Base-by-base conservation (phyloP, 805 yeast species). In the Candida khao-thaluensis region DNA sequence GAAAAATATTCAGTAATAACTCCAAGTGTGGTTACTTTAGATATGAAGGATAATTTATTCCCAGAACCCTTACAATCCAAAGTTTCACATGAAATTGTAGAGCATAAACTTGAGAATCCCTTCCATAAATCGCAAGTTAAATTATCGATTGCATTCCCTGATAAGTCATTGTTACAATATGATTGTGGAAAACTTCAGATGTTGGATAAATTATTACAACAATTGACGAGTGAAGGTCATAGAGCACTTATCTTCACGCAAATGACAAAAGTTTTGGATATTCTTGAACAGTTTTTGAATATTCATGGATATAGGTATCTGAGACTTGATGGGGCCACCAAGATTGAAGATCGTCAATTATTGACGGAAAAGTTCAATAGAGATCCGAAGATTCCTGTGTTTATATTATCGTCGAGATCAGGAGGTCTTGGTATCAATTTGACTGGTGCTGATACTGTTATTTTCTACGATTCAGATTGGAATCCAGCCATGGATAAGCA, bases 401-500 rank as follows among this genome's bases (percentile, higher is more conserved):
- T 93, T 54, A 93, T 93, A 35, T 62, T 93, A 38, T 88, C 96
- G 3, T 88, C 97, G 2, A 79, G 99, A 63, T 93, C 99, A 2
- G 99, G 99, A 60, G 99, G 99, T 25, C 72, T 95, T 50, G 99
- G 99, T 58, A 93, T 93, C 59, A 93, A 93, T 56, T 67, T 93
- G 48, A 93, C 99, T 0, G 99, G 98, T 56, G 99, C 99, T 0
- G 99, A 93, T 56, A 93, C 99, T 0, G 99, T 93, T 30, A 88
- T 93, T 6, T 95, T 93, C 64, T 93, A 95, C 60, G 99, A 93
- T 62, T 88, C 96, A 2, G 99, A 91, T 63, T 91, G 99, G 99
- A 93, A 93, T 57, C 99, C 99, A 2, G 95, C 98, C 1, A 93
- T 93, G 97, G 99, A 93, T 60, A 88, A 89, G 57, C 99, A 93